Conservation (phyloP, 2,329 filamentous ascomycete species). For the Colletotrichum spaethianum region DNA sequence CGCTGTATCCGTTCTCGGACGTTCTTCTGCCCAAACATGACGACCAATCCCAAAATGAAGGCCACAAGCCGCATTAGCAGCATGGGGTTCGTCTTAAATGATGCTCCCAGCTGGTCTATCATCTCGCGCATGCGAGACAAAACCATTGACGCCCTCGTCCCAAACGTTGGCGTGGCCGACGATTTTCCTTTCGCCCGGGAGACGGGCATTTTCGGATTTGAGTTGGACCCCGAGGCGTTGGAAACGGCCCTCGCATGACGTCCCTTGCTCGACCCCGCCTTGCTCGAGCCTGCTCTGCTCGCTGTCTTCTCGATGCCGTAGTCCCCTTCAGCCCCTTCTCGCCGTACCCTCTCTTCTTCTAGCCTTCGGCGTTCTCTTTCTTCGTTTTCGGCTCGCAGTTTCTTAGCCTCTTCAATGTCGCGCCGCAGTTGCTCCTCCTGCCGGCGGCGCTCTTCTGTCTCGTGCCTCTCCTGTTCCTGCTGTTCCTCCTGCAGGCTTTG, state of each 20-base stretch:
- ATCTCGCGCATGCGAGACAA: conserved; percentile 66
- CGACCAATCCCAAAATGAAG: conserved; percentile 83
- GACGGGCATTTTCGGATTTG: conserved; percentile 45
- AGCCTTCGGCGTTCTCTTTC: conserved; percentile 66
- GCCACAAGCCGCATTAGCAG: conserved; percentile 76
- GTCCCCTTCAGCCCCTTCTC: conserved; percentile 73
- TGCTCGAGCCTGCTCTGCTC: conserved; percentile 53
- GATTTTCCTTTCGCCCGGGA: conserved; percentile 51
- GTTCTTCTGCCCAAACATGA: conserved; percentile 82
- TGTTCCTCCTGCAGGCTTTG: conserved; percentile 89
- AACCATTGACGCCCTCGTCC: conserved; percentile 66
- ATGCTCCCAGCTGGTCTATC: conserved; percentile 65
- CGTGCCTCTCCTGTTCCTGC: conserved; percentile 77
- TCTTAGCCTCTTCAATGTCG: conserved; percentile 71
- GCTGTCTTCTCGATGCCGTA: conserved; percentile 76
- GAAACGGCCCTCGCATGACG: conserved; percentile 51
- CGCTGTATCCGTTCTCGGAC: conserved; percentile 81
- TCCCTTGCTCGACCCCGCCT: conserved; percentile 53
- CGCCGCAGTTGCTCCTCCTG: conserved; percentile 71
- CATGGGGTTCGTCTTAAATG: conserved; percentile 70
- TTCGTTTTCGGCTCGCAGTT: conserved; percentile 71
- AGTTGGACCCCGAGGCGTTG: conserved; percentile 49
- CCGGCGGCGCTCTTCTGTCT: conserved; percentile 68
- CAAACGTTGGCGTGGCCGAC: conserved; percentile 55
- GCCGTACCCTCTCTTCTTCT: conserved; percentile 67